These are phyloP conservation scores for Euphorbia lathyris DNA, from an alignment of 345 rosid genomes.

Conservation along the genomic window DNA sequence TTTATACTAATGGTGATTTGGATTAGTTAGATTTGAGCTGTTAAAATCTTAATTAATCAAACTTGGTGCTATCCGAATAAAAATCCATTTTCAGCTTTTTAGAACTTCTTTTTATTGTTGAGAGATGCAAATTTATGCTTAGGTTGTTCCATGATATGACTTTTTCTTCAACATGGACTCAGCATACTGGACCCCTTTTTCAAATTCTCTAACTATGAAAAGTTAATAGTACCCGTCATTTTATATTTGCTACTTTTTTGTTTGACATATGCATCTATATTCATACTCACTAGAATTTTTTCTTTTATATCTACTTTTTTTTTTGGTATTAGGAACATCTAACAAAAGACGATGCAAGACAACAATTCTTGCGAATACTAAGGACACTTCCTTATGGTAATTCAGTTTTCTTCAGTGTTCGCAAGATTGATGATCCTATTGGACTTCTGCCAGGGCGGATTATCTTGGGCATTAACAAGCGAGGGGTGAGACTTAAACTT, in stretches of 20 bases:
- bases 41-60: background rate
- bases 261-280: background rate
- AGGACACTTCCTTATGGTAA: slow-evolving; percentile 88
- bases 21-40: background rate
- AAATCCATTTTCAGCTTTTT: background rate
- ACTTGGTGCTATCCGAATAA: background rate
- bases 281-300: background rate
- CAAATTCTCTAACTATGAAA: background rate
- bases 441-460: slow-evolving; percentile 94
- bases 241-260: background rate
- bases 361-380: slow-evolving; percentile 79
- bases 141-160: background rate
- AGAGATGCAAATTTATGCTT: background rate
- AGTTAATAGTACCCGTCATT: background rate
- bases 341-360: slow-evolving; percentile 95
- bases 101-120: too few relatives aligned
- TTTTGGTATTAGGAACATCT: slow-evolving; percentile 58
- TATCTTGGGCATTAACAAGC: slow-evolving; percentile 89
- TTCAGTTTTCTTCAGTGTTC: slow-evolving; percentile 86
- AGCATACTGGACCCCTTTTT: background rate
- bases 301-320: background rate
- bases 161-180: too few relatives aligned
- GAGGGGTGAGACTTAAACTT: slow-evolving; percentile 66
- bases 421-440: slow-evolving; percentile 97
- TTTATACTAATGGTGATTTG: background rate